These are phyloP conservation scores for Gymnopilus junonius DNA, from an alignment of 768 basidiomycete species.

Conservation along the genomic window DNA sequence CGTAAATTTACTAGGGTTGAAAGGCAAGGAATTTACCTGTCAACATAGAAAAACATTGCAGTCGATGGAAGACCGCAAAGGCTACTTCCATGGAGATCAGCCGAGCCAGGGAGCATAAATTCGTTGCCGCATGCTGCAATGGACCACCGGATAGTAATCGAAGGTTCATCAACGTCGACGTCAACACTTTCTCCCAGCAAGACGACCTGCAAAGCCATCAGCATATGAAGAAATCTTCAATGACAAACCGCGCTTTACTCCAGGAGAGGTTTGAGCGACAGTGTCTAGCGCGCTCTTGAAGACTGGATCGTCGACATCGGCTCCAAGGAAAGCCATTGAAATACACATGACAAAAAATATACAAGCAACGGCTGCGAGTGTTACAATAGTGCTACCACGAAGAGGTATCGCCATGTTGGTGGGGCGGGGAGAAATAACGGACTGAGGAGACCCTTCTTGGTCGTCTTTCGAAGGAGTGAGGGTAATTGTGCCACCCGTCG, in stretches of 20 bases:
- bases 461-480: slow-evolving; percentile 7
- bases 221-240: slow-evolving; percentile 3
- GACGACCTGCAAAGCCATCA: slow-evolving; percentile 43
- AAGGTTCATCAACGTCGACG: slow-evolving; percentile 62
- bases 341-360: slow-evolving; percentile 51
- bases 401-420: slow-evolving; percentile 30
- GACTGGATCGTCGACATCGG: slow-evolving; percentile 41
- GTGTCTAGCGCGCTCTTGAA: slow-evolving; percentile 45
- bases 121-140: slow-evolving; percentile 54
- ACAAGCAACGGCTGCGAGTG: slow-evolving; percentile 47
- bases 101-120: slow-evolving; percentile 48
- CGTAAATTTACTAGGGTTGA: not conserved
- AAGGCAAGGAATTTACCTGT: slow-evolving; percentile 44
- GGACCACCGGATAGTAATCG: slow-evolving; percentile 59
- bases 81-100: slow-evolving; percentile 47
- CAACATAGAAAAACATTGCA: slow-evolving; percentile 49
- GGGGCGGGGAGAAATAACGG: slow-evolving; percentile 8
- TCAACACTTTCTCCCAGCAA: slow-evolving; percentile 61
- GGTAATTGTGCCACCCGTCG: slow-evolving; percentile 27
- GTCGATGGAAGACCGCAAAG: slow-evolving; percentile 51
- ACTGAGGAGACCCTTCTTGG: not conserved
- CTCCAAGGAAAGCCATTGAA: slow-evolving; percentile 54
- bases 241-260: slow-evolving; percentile 36
- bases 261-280: slow-evolving; percentile 45
- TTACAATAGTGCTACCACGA: slow-evolving; percentile 34